phyloP scores from a whole-genome alignment of 2,329 filamentous ascomycete genomes.

The Grosmannia huntii region DNA sequence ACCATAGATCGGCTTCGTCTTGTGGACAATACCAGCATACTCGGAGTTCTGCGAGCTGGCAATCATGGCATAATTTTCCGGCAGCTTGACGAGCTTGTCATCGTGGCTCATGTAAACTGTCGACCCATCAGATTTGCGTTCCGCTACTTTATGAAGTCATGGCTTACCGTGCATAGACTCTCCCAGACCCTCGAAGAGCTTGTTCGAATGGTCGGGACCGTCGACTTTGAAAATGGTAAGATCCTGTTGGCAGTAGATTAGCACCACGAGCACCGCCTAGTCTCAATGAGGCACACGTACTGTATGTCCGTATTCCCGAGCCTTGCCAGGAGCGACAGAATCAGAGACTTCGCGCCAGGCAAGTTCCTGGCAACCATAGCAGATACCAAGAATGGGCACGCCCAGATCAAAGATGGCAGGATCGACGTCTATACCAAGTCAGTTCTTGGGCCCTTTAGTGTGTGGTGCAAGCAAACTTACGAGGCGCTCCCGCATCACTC shows the following conservation, averaged over 20 bases:
- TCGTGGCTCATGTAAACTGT: slow-evolving; percentile 74
- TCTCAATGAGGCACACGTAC: background rate
- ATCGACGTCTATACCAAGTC: slow-evolving; percentile 46
- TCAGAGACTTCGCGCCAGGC: slow-evolving; percentile 3
- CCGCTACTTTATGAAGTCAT: background rate
- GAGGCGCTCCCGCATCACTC: slow-evolving; percentile 61
- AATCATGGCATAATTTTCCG: slow-evolving; percentile 56
- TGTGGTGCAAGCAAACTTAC: slow-evolving; percentile 17
- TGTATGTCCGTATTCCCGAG: background rate
- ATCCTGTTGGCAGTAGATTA: slow-evolving; percentile 59
- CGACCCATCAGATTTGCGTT: slow-evolving; percentile 1
- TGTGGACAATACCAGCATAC: slow-evolving; percentile 66
- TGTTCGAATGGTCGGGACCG: slow-evolving; percentile 49
- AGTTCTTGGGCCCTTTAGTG: background rate
- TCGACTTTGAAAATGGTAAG: slow-evolving; percentile 47
- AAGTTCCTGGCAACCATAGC: slow-evolving; percentile 1
- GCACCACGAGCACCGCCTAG: background rate
- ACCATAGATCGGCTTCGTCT: slow-evolving; percentile 55
- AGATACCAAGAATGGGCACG: slow-evolving; percentile 22
- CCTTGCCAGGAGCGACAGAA: background rate
- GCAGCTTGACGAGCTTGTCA: slow-evolving; percentile 32
- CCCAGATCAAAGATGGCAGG: slow-evolving; percentile 59
- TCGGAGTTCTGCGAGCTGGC: slow-evolving; percentile 63
- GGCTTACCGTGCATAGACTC: slow-evolving; percentile 43
- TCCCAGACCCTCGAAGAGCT: slow-evolving; percentile 64